phyloP scores from a whole-genome alignment of 495 filamentous ascomycete genomes.

The Monascus purpureus region DNA sequence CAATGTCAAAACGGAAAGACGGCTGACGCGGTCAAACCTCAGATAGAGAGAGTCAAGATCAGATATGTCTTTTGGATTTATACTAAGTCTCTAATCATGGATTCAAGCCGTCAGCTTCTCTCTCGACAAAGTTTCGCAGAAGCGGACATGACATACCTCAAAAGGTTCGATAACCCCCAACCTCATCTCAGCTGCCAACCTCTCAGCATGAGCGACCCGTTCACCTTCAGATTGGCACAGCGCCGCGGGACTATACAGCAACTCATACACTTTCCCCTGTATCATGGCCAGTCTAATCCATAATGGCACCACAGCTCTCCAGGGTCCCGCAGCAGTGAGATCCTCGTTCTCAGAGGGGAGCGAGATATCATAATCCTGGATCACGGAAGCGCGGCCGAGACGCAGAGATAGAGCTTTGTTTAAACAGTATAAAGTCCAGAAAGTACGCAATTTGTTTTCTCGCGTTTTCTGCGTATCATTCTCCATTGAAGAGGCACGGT shows the following conservation, averaged over 20 bases:
- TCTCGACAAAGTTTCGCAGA: no score
- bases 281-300: conserved; percentile 43
- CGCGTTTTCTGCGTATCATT: conserved; percentile 22
- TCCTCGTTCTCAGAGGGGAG: conserved; percentile 23
- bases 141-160: conserved; percentile 11
- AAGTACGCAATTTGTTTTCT: conserved; percentile 28
- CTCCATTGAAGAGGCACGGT: conserved; percentile 40
- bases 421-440: conserved; percentile 51
- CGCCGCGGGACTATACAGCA: conserved; percentile 47
- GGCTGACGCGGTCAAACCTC: conserved; percentile 39
- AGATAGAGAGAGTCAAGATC: conserved; percentile 33
- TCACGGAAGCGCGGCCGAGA: conserved; percentile 43
- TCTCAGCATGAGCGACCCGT: conserved; percentile 20
- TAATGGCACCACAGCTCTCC: conserved; percentile 13
- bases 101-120: no score
- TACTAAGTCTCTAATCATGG: background rate
- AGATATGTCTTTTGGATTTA: conserved; percentile 2
- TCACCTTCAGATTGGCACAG: conserved; percentile 33
- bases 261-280: conserved; percentile 43
- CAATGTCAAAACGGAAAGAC: conserved; percentile 39
- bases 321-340: conserved; percentile 11
- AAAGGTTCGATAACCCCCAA: conserved; percentile 18
- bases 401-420: conserved; percentile 50
- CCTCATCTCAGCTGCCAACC: conserved; percentile 21
- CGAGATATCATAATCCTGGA: conserved; percentile 54